phyloP scores from a whole-genome alignment of 1,284 basidiomycete species.

The Leccinum pallidistipes region DNA sequence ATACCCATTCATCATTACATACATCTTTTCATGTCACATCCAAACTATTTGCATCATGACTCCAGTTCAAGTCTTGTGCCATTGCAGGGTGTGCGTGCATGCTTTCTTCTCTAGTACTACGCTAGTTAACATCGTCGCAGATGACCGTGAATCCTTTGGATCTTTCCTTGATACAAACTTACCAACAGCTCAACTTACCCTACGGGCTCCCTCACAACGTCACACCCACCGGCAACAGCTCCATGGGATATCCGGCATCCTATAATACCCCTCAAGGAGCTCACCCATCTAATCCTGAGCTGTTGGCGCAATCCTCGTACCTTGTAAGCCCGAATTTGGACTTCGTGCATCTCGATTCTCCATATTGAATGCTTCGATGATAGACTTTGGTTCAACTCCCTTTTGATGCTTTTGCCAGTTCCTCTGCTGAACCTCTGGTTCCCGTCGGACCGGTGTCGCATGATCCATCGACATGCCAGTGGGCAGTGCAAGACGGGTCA shows the following conservation, averaged over 20 bases:
- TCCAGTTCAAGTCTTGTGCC: background rate
- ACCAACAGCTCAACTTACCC: background rate
- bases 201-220: background rate
- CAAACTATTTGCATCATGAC: background rate
- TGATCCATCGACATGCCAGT: conserved; percentile 7
- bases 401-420: background rate
- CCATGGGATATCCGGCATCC: background rate
- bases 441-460: too few species aligned
- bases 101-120: background rate
- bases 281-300: background rate
- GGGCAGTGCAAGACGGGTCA: conserved; percentile 1
- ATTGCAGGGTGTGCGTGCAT: conserved; percentile 14
- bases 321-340: conserved; percentile 10
- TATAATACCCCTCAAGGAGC: background rate
- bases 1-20: background rate
- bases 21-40: conserved; percentile 12
- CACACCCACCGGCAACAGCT: background rate
- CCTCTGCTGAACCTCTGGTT: background rate
- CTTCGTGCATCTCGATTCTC: background rate
- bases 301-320: background rate
- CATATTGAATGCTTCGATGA: background rate
- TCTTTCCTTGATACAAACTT: background rate
- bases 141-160: conserved; percentile 6
- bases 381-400: background rate
- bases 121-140: background rate